Percentiles rank a stretch among this genome's conserved stretches.
These are phyloP conservation scores for Pilasporangium apinafurcum DNA, from an alignment of 352 stramenopile genomes.

Conservation along the genomic window DNA sequence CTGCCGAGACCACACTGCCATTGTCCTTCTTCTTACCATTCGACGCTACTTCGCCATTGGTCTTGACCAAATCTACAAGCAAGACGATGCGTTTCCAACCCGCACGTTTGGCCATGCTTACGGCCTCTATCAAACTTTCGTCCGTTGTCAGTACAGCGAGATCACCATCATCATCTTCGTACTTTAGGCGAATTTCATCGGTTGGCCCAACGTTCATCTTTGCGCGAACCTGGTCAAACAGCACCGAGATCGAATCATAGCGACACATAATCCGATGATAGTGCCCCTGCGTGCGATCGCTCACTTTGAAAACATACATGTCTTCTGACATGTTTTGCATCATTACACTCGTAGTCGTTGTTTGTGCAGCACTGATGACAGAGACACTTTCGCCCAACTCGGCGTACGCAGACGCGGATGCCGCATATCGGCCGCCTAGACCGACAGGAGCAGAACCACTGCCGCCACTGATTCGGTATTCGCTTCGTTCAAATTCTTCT, in stretches of 20 bases:
- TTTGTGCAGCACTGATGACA: constrained; percentile 77
- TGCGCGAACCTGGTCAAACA: constrained; percentile 77
- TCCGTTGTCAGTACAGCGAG: constrained; percentile 78
- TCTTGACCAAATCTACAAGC: constrained; percentile 72
- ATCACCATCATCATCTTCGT: constrained; percentile 86
- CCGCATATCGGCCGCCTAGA: constrained; percentile 28
- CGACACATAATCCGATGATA: constrained; percentile 83
- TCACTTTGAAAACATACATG: constrained; percentile 87
- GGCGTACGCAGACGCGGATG: constrained; percentile 59
- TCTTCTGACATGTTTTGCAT: constrained; percentile 64
- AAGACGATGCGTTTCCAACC: constrained; percentile 84
- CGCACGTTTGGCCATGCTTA: constrained; percentile 78
- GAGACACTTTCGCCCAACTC: constrained; percentile 85
- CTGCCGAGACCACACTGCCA: no score
- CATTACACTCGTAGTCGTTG: constrained; percentile 65
- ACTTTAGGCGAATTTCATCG: constrained; percentile 76
- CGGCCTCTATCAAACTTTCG: constrained; percentile 80
- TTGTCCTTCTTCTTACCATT: constrained; percentile 9
- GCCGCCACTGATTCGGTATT: constrained; percentile 44
- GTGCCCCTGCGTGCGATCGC: constrained; percentile 66
- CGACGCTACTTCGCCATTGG: constrained; percentile 5
- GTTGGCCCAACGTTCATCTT: constrained; percentile 64
- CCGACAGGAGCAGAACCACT: constrained; percentile 9
- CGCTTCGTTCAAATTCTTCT: constrained; percentile 84
- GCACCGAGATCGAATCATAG: constrained; percentile 56